Evolutionary conservation across 495 filamentous ascomycete species (phyloP).

Genomic region (Penicillium antarcticum): DNA sequence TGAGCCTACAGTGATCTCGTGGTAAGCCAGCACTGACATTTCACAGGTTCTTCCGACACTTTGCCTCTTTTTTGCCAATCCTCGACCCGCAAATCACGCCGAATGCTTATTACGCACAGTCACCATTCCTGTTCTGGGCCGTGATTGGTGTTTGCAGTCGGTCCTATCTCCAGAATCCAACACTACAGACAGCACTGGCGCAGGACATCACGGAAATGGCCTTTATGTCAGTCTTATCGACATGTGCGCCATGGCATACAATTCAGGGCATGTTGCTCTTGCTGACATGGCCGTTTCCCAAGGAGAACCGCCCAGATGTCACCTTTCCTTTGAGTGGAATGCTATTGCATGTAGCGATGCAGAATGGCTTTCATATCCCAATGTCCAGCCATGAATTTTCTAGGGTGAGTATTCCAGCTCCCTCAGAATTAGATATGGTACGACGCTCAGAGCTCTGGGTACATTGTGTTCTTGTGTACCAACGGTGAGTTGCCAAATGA

Average conservation of each 20-base stretch:
- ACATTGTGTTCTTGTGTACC: conserved; percentile 40
- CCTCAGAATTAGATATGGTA: conserved; percentile 33
- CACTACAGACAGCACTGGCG: conserved; percentile 35
- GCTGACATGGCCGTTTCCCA: conserved; percentile 50
- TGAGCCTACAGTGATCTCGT: not conserved
- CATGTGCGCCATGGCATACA: conserved; percentile 38
- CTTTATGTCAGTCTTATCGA: conserved; percentile 36
- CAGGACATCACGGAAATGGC: conserved; percentile 44
- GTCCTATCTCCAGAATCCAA: conserved; percentile 38
- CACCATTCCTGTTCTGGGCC: conserved; percentile 50
- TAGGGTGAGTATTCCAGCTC: conserved; percentile 28
- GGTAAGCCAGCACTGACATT: conserved; percentile 1
- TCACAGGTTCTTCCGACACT: conserved; percentile 44
- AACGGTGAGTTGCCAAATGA: conserved; percentile 24
- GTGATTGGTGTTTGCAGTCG: conserved; percentile 41
- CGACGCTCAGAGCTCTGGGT: conserved; percentile 44
- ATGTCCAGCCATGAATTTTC: conserved; percentile 49
- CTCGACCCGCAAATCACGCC: conserved; percentile 37
- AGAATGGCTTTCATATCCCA: conserved; percentile 47
- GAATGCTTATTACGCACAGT: conserved; percentile 41
- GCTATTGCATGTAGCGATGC: conserved; percentile 46
- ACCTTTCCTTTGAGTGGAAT: conserved; percentile 40
- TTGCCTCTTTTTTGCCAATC: conserved; percentile 45
- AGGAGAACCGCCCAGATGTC: conserved; percentile 38
- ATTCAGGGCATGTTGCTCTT: conserved; percentile 48